A percentile compares a stretch with the other conserved stretches of the same genome.
phyloP scores from a whole-genome alignment of 1,284 basidiomycete genomes.

The Moesziomyces parantarcticus region DNA sequence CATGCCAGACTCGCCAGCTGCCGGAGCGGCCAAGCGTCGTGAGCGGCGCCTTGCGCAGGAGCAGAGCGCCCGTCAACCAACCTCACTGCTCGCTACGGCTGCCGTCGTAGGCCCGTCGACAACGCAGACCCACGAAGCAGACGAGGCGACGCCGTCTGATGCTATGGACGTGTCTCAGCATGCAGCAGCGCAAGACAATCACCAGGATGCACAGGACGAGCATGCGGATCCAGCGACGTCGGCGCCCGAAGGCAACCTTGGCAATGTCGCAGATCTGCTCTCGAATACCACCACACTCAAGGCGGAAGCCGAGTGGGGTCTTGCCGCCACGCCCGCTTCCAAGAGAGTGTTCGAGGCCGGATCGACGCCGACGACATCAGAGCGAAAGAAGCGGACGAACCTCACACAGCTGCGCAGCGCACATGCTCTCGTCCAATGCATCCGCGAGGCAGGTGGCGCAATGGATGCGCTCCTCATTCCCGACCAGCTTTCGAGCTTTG shows the following conservation, averaged over 20 bases:
- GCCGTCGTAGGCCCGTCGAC: neutral
- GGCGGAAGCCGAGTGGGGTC: neutral
- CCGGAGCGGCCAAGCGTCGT: constrained; percentile 15
- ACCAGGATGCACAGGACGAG: neutral
- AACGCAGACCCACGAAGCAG: neutral
- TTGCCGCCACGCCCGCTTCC: constrained; percentile 9
- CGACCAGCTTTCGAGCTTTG: constrained; percentile 24
- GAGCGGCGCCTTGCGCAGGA: constrained; percentile 2
- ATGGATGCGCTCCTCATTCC: constrained; percentile 42
- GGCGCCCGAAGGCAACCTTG: constrained; percentile 5
- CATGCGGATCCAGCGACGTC: neutral
- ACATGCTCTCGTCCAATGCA: constrained; percentile 35
- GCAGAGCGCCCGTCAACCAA: constrained; percentile 1
- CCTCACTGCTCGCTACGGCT: constrained; percentile 17
- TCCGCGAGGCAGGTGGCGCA: constrained; percentile 37
- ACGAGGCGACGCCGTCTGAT: no score
- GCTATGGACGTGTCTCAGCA: neutral
- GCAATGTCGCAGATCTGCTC: constrained; percentile 21
- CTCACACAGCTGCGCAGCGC: constrained; percentile 37
- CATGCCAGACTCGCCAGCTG: constrained; percentile 21
- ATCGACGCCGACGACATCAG: constrained; percentile 15
- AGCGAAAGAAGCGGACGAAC: constrained; percentile 31
- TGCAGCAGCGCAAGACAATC: neutral
- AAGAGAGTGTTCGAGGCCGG: constrained; percentile 5
- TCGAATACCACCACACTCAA: constrained; percentile 8